Percentiles rank a stretch among this genome's conserved stretches.
Evolutionary conservation across 2,329 filamentous ascomycete genomes (phyloP).

Genomic region (Diaporthe australafricana): DNA sequence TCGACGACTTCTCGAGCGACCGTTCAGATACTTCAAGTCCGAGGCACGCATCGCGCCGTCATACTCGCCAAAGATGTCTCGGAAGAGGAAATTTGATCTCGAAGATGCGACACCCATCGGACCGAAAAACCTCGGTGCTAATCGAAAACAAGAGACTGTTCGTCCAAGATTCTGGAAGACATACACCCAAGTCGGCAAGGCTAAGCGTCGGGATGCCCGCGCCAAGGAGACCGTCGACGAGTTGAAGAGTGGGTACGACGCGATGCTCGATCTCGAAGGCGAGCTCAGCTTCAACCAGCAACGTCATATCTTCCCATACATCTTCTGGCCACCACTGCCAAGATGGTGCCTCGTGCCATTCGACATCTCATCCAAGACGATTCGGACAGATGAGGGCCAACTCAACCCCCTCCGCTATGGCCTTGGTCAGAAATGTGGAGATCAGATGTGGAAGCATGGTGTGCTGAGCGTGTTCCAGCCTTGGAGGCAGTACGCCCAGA

Average conservation of each 20-base stretch:
- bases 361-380: background rate
- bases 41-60: too few relatives aligned
- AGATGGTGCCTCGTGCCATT: slow-evolving; percentile 17
- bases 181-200: background rate
- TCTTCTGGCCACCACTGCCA: slow-evolving; percentile 14
- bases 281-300: slow-evolving; percentile 15
- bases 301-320: background rate
- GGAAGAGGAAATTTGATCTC: background rate
- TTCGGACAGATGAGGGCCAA: background rate
- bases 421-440: background rate
- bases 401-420: slow-evolving; percentile 5
- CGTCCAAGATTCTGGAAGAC: slow-evolving; percentile 24
- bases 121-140: too few relatives aligned
- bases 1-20: background rate
- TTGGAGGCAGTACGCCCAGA: background rate
- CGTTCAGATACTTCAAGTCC: background rate
- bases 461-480: slow-evolving; percentile 19
- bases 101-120: background rate
- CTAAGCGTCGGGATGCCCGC: background rate
- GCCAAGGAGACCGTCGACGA: background rate
- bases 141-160: background rate
- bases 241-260: background rate
- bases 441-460: slow-evolving; percentile 1
- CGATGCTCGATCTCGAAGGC: background rate
- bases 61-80: background rate